Conservation (phyloP, 768 basidiomycete genomes). For the Sutorius australiensis region DNA sequence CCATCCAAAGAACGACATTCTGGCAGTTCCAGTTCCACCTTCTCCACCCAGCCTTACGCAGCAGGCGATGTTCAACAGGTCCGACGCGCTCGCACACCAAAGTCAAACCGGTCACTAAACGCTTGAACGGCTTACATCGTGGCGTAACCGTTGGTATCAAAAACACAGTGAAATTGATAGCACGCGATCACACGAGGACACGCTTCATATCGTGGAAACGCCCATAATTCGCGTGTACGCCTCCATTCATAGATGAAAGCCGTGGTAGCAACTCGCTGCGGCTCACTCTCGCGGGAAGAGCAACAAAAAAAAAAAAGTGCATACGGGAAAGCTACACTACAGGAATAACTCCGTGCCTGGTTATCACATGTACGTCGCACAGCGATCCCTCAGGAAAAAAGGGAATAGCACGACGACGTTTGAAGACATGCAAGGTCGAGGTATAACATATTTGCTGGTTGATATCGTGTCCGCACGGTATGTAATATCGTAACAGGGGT, state of each 20-base stretch:
- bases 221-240: not conserved
- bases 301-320: not conserved
- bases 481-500: not conserved
- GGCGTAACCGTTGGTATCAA: not conserved
- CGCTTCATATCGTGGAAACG: not conserved
- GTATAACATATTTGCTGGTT: constrained; percentile 6
- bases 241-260: not conserved
- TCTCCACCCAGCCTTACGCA: too few relatives aligned
- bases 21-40: too few relatives aligned
- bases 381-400: not conserved
- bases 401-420: too few relatives aligned
- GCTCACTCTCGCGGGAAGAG: not conserved
- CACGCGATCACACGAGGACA: not conserved
- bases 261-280: not conserved
- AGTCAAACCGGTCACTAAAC: too few relatives aligned
- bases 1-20: too few relatives aligned
- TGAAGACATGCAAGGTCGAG: not conserved
- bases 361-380: not conserved
- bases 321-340: not conserved
- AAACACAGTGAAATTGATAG: not conserved
- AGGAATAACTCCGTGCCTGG: not conserved
- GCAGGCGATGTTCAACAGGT: too few relatives aligned
- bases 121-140: too few relatives aligned
- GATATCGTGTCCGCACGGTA: constrained; percentile 4
- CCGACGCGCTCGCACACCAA: too few relatives aligned